phyloP scores from a whole-genome alignment of 2,329 filamentous ascomycete species.

The Bipolaris cookei region DNA sequence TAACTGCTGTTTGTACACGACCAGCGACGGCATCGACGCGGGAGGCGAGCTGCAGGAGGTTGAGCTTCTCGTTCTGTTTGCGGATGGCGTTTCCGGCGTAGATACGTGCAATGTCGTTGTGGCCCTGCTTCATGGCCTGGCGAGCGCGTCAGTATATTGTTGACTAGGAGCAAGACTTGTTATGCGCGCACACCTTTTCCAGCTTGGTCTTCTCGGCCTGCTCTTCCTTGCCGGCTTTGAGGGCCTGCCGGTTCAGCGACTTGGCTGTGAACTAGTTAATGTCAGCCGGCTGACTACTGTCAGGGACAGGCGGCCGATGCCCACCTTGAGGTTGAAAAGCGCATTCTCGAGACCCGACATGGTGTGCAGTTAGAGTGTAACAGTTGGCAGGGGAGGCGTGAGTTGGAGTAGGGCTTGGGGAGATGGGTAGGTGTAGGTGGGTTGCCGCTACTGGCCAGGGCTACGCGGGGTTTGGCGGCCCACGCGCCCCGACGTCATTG shows the following conservation, averaged over 20 bases:
- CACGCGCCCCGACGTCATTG: slow-evolving; percentile 32
- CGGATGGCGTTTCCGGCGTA: slow-evolving; percentile 69
- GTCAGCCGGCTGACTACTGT: slow-evolving; percentile 29
- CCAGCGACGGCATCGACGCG: slow-evolving; percentile 66
- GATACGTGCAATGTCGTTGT: slow-evolving; percentile 67
- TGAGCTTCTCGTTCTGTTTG: slow-evolving; percentile 67
- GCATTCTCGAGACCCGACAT: slow-evolving; percentile 69
- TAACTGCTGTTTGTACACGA: slow-evolving; percentile 67
- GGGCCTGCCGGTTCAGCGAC: slow-evolving; percentile 67
- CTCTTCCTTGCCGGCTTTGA: slow-evolving; percentile 67
- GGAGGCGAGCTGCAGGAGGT: slow-evolving; percentile 63
- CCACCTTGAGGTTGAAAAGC: slow-evolving; percentile 66
- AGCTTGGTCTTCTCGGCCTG: slow-evolving; percentile 66
- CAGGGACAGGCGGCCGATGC: slow-evolving; percentile 9
- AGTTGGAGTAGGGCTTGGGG: slow-evolving; percentile 17
- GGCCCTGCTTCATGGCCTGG: slow-evolving; percentile 65
- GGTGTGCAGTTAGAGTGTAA: slow-evolving; percentile 15
- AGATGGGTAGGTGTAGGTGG: slow-evolving; percentile 24
- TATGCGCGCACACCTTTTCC: slow-evolving; percentile 60
- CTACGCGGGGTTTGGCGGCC: slow-evolving; percentile 33
- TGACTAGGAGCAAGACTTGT: background rate
- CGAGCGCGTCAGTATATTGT: background rate
- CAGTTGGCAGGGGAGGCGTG: slow-evolving; percentile 15
- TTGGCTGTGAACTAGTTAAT: slow-evolving; percentile 64
- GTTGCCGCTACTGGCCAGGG: slow-evolving; percentile 37